Evolutionary conservation across 2,329 filamentous ascomycete genomes (phyloP).

Genomic region (Colletotrichum viniferum): DNA sequence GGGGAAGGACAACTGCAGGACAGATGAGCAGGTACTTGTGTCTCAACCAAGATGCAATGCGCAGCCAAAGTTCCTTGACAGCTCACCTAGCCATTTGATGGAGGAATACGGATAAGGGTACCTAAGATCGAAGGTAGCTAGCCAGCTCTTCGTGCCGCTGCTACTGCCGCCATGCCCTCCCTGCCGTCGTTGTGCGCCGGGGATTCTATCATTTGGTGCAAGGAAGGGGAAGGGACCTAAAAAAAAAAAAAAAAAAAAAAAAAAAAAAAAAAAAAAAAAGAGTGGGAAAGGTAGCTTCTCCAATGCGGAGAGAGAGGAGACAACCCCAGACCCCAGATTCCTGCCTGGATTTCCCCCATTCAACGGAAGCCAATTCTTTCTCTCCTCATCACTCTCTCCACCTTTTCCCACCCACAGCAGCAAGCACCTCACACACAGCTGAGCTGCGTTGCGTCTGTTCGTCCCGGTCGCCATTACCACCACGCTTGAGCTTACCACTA

Average conservation of each 20-base stretch:
- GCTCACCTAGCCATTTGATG: not conserved
- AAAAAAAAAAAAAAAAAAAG: not conserved
- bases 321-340: conserved; percentile 28
- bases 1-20: not conserved
- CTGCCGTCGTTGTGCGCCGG: not conserved
- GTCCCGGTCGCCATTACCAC: conserved; percentile 19
- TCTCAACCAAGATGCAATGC: not conserved
- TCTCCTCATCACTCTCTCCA: conserved; percentile 26
- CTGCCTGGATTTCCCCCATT: conserved; percentile 21
- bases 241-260: not conserved
- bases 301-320: conserved; percentile 48
- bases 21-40: not conserved
- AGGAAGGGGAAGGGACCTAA: not conserved
- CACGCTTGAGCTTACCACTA: not conserved
- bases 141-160: not conserved
- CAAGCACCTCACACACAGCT: not conserved
- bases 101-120: not conserved
- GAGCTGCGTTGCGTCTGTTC: not conserved
- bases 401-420: conserved; percentile 33
- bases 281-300: conserved; percentile 28
- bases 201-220: not conserved
- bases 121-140: not conserved
- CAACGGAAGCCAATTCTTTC: conserved; percentile 27
- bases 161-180: not conserved
- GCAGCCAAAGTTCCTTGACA: not conserved